Base-by-base conservation (phyloP, 176 grass and related monocot species). In the Hordeum vulgare region DNA sequence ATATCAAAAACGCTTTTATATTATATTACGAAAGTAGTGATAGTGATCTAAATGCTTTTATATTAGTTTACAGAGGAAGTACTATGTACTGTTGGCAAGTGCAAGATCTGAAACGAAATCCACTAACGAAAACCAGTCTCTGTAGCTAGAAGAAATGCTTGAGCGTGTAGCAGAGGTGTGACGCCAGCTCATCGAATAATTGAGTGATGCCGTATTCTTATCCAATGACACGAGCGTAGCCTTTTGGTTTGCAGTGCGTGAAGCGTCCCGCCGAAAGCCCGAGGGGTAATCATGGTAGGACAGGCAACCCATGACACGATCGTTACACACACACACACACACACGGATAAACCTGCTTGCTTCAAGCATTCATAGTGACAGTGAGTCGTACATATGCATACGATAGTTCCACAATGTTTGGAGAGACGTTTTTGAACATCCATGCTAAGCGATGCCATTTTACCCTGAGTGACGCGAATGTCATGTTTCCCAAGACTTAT, bases 111-210 rank as follows among this genome's bases (percentile, higher is more conserved):
- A 36, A 70, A 14, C 66, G 36, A 70, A 71, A 71, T 71, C 67
- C 37, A 71, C 12, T 40, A 26, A 26, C 13, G 39, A 44, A 24
- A 17, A 73, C 7, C 41, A 41, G 10, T 70, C 21, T 70, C 6
- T 11, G 14, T 3, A 67, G 64, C 31, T n/a, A 28, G 70, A 72
- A 72, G 23, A 40, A 72, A 45, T 18, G 40, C 4, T 39, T 54
- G 33, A 12, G 53, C 2, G 70, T 41, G 80, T 45, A 33, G 28
- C 13, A 23, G 27, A 9, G 24, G 44, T 14, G 31, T 34, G 14
- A 27, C 61, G 31, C 44, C 61, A 84, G n/a, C 82, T 76, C 60
- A 76, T 56, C 7, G 82, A 65, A 66, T 66, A 25, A 56, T 66
- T 56, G 60, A 39, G 40, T 8, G 81, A 36, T 12, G 6, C 14